A percentile compares a stretch with the other conserved stretches of the same genome.
phyloP scores from a whole-genome alignment of 441 rosid genomes.

The Mallotus repandus region DNA sequence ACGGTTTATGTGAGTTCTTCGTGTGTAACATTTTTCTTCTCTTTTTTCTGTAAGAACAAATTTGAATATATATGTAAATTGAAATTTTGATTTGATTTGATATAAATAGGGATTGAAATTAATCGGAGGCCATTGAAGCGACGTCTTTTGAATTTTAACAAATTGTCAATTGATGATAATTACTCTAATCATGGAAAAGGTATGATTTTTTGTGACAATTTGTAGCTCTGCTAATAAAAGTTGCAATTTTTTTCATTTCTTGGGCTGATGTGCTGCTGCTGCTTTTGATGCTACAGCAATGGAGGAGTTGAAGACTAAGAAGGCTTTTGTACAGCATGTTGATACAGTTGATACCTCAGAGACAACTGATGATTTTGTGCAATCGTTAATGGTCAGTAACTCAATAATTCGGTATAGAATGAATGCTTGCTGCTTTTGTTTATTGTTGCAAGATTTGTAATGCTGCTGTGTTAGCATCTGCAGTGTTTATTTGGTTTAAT shows the following conservation, averaged over 20 bases:
- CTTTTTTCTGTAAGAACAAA: too few relatives aligned
- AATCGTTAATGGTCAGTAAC: slow-evolving; percentile 58
- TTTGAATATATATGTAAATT: neutral
- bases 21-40: too few relatives aligned
- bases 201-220: neutral
- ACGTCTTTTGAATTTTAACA: slow-evolving; percentile 48
- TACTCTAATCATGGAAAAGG: slow-evolving; percentile 35
- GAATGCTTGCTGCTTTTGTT: too few relatives aligned
- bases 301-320: slow-evolving; percentile 56
- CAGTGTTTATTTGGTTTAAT: neutral
- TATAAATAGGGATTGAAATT: slow-evolving; percentile 75
- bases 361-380: slow-evolving; percentile 40
- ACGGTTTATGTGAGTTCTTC: slow-evolving; percentile 59
- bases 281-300: neutral
- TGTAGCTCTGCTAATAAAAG: neutral
- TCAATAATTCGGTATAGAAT: too few relatives aligned
- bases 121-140: slow-evolving; percentile 73
- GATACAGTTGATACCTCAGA: slow-evolving; percentile 52
- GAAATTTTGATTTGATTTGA: neutral
- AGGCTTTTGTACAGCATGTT: slow-evolving; percentile 69
- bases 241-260: neutral
- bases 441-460: neutral
- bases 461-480: neutral
- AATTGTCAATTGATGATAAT: slow-evolving; percentile 44
- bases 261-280: neutral